A percentile compares a stretch with the other conserved stretches of the same genome.
phyloP scores from a whole-genome alignment of 2,329 filamentous ascomycete genomes.

The Ophiostoma himal-ulmi region DNA sequence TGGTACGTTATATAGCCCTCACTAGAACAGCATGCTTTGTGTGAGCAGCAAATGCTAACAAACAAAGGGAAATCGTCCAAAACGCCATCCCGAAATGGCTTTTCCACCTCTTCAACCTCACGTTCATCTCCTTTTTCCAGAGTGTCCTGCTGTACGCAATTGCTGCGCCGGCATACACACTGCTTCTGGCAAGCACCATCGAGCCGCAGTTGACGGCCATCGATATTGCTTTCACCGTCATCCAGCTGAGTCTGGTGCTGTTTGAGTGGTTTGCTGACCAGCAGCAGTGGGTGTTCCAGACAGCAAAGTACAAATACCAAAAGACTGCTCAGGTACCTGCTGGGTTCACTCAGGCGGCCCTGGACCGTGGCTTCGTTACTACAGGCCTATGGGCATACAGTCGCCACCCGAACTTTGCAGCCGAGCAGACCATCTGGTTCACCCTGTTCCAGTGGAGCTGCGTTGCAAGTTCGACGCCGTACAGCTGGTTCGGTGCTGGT shows the following conservation, averaged over 20 bases:
- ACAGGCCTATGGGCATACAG: conserved; percentile 81
- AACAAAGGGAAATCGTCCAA: conserved; percentile 62
- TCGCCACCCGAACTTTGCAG: conserved; percentile 90
- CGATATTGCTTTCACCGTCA: conserved; percentile 45
- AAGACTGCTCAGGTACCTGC: conserved; percentile 64
- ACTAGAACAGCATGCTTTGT: background rate
- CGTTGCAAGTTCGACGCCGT: conserved; percentile 61
- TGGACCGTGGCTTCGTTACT: conserved; percentile 85
- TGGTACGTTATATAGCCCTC: conserved; percentile 46
- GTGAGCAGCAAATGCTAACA: background rate
- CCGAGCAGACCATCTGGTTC: conserved; percentile 88
- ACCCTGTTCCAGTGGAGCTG: conserved; percentile 83
- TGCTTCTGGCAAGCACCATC: conserved; percentile 66
- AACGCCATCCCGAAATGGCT: conserved; percentile 54
- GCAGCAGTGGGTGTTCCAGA: conserved; percentile 88
- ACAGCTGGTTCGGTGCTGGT: conserved; percentile 74
- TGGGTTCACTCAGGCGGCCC: conserved; percentile 62
- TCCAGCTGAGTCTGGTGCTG: conserved; percentile 47
- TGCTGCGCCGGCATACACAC: conserved; percentile 70
- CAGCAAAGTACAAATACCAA: conserved; percentile 70
- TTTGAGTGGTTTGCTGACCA: conserved; percentile 80
- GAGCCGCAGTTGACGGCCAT: conserved; percentile 43
- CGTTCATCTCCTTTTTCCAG: conserved; percentile 84
- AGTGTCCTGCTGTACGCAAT: conserved; percentile 74
- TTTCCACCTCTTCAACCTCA: conserved; percentile 80